phyloP scores from a whole-genome alignment of 306 rosid genomes.

The Pueraria montana region DNA sequence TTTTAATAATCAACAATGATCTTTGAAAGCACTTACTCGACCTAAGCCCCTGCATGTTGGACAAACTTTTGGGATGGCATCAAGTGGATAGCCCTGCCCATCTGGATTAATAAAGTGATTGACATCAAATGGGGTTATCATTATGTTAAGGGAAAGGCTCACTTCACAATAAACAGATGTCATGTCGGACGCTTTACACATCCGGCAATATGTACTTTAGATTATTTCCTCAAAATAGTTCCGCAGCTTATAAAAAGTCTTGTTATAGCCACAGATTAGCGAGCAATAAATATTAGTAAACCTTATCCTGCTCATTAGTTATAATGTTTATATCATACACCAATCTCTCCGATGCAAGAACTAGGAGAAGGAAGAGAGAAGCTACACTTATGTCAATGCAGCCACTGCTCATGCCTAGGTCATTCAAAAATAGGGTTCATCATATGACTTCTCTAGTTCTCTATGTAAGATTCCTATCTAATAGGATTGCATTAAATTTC shows the following conservation, averaged over 20 bases:
- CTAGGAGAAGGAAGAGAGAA: background rate
- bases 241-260: conserved; percentile 22
- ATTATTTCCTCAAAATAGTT: conserved; percentile 32
- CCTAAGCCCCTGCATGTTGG: conserved; percentile 93
- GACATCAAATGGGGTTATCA: conserved; percentile 38
- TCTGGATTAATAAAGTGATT: conserved; percentile 58
- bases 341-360: conserved; percentile 19
- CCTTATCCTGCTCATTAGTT: background rate
- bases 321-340: conserved; percentile 19
- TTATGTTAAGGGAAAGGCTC: conserved; percentile 32
- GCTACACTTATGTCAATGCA: conserved; percentile 19
- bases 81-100: conserved; percentile 80
- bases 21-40: conserved; percentile 79
- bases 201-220: conserved; percentile 3
- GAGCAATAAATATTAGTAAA: conserved; percentile 32
- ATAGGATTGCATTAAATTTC: conserved; percentile 17
- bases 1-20: conserved; percentile 43
- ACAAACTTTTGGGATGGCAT: conserved; percentile 80
- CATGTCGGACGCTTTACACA: conserved; percentile 14
- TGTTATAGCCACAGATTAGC: conserved; percentile 16
- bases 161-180: conserved; percentile 35
- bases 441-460: conserved; percentile 33
- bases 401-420: conserved; percentile 30
- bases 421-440: conserved; percentile 25
- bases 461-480: background rate